A percentile compares a stretch with the other conserved stretches of the same genome.
Evolutionary conservation across 768 basidiomycete genomes (phyloP).

Genomic region (Dentipellis sp.): DNA sequence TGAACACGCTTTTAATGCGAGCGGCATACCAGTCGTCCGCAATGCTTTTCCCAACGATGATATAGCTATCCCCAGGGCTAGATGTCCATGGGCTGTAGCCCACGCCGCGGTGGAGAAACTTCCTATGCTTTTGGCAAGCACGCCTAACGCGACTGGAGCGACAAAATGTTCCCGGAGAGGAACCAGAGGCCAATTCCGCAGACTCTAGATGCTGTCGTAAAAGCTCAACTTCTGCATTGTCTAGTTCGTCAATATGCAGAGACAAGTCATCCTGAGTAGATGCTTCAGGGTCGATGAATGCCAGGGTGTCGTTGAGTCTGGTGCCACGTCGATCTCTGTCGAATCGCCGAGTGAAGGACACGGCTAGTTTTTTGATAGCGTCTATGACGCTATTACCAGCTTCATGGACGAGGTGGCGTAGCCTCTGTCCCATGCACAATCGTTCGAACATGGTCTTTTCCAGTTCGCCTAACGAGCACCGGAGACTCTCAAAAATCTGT

Average conservation of each 20-base stretch:
- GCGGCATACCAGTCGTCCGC: not conserved
- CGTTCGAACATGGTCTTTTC: conserved; percentile 19
- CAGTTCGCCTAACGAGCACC: conserved; percentile 17
- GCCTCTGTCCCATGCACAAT: conserved; percentile 18
- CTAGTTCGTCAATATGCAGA: not conserved
- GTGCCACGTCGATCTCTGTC: not conserved
- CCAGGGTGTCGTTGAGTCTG: not conserved
- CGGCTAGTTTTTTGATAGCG: not conserved
- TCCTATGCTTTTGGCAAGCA: not conserved
- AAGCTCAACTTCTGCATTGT: not conserved
- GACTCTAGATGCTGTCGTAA: not conserved
- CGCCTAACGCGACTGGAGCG: no score
- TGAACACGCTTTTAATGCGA: not conserved
- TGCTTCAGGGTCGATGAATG: not conserved
- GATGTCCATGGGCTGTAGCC: not conserved
- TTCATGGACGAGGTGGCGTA: conserved; percentile 5
- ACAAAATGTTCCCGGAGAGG: no score
- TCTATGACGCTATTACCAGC: not conserved
- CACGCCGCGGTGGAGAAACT: not conserved
- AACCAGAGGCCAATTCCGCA: no score
- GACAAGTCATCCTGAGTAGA: not conserved
- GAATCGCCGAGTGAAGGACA: not conserved
- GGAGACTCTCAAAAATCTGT: not conserved
- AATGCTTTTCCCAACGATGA: not conserved
- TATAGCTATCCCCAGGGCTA: not conserved